Evolutionary conservation across 2,329 filamentous ascomycete genomes (phyloP), one percentile per base, ranked within the genome.

Genomic region (Nectriaceae sp.): DNA sequence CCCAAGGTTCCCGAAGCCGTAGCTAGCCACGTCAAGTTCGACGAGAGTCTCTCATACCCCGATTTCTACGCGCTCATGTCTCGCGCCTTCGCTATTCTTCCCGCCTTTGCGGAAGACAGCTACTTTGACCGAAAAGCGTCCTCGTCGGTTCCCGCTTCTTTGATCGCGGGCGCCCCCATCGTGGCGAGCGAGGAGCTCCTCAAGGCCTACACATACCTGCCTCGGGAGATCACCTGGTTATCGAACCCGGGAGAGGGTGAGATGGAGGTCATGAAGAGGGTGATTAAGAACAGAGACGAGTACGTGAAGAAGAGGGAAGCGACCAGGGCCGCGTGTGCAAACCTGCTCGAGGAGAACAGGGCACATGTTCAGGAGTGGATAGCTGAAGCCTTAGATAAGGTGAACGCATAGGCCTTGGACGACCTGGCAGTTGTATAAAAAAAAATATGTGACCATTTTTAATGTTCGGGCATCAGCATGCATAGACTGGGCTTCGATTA

Each of bases 41-140:
- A 64, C 31, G 33, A 53, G 37, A 46, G 50, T 33, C 54, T 64
- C 13, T 61, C 60, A 1, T 64, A 64, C 38, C 61, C 61, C 3
- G 58, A 64, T 21, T 64, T 64, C 40, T 64, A 64, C 41, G 44
- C 53, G 8, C 44, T 55, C 1, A 36, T 59, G 31, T 57, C 57
- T 21, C 52, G 43, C 21, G 50, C 58, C 18, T 61, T 59, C 44
- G 44, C 57, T 16, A 24, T 62, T 13, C 49, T 64, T 8, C 61
- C 61, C 6, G 59, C 52, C 8, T 64, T 64, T 44, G 61, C 61
- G n/a, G 54, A 56, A 4, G 53, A 63, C 2, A 48, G 52, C 21
- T 64, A 64, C 48, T 55, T 53, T 22, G 61, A 64, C 41, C 61
- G 61, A 42, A 64, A 64, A 51, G 61, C 61, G 10, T 64, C 61